A percentile compares a stretch with the other conserved stretches of the same genome.
Conservation (phyloP, 495 filamentous ascomycete species). For the Penicillium subrubescens region DNA sequence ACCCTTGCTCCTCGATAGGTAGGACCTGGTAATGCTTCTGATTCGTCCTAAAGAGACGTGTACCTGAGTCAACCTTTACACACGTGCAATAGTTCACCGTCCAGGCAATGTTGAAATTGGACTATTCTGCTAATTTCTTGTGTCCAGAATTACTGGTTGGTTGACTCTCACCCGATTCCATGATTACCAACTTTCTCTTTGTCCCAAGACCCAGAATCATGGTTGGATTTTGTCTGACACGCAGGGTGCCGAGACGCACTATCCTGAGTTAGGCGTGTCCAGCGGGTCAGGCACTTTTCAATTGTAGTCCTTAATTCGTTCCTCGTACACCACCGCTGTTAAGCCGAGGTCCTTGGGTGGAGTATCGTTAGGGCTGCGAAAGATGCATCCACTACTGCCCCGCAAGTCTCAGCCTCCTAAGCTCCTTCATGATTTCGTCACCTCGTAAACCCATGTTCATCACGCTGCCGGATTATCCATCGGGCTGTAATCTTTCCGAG, state of each 20-base stretch:
- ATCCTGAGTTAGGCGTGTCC: constrained; percentile 9
- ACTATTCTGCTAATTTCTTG: constrained; percentile 2
- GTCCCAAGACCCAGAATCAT: constrained; percentile 3
- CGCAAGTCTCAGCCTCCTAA: background rate
- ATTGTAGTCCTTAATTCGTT: constrained; percentile 12
- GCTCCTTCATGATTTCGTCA: constrained; percentile 5
- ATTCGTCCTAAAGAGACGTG: constrained; percentile 11
- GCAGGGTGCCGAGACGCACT: constrained; percentile 16
- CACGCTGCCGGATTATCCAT: constrained; percentile 2
- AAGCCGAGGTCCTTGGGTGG: constrained; percentile 13
- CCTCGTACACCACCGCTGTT: background rate
- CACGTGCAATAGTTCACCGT: constrained; percentile 15
- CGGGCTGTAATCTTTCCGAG: constrained; percentile 15
- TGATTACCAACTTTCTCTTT: constrained; percentile 6
- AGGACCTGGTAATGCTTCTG: background rate
- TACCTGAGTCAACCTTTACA: constrained; percentile 13
- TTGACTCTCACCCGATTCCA: constrained; percentile 19
- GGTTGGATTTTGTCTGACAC: constrained; percentile 10
- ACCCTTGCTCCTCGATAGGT: background rate
- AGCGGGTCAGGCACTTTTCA: constrained; percentile 12
- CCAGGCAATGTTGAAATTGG: constrained; percentile 3
- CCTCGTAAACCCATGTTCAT: background rate
- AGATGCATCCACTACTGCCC: background rate
- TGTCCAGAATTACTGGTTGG: constrained; percentile 1
- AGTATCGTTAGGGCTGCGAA: constrained; percentile 3